Conservation (phyloP, 139 green algal species). For the Chlorella sp. region DNA sequence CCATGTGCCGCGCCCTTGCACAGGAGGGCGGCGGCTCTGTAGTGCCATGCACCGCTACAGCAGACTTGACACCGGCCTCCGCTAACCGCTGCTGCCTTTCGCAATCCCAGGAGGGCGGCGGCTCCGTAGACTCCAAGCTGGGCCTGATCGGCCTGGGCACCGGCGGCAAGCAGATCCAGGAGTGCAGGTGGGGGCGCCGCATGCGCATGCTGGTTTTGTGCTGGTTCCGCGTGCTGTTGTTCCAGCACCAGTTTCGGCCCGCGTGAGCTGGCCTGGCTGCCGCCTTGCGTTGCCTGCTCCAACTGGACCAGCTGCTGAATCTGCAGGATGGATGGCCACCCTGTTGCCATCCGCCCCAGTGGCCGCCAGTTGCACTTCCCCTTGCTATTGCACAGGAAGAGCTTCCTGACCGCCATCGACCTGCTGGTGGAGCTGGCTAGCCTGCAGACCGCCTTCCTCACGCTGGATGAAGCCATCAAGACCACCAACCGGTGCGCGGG, state of each 20-base stretch:
- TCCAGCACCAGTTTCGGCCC: neutral
- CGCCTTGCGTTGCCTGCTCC: neutral
- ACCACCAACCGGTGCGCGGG: conserved; percentile 87
- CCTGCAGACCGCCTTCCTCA: conserved; percentile 97
- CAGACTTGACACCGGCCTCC: no score
- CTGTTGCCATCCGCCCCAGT: no score
- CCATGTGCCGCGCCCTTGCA: no score
- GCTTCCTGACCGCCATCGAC: conserved; percentile 83
- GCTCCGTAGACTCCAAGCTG: conserved; percentile 61
- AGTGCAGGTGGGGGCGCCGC: conserved; percentile 51
- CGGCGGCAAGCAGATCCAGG: conserved; percentile 95
- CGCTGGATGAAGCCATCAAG: conserved; percentile 97
- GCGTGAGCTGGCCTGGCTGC: neutral
- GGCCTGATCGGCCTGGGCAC: conserved; percentile 86
- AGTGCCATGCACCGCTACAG: no score
- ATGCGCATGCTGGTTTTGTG: neutral
- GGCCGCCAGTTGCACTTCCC: no score
- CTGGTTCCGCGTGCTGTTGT: neutral
- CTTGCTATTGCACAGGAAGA: conserved; percentile 66
- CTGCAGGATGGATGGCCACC: neutral
- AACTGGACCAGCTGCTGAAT: neutral
- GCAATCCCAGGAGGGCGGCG: no score
- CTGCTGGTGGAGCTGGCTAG: conserved; percentile 95
- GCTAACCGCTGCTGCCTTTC: no score
- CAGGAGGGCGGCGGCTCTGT: no score